Evolutionary conservation across 2,329 filamentous ascomycete genomes (phyloP).

Genomic region (Colletotrichum tanaceti): DNA sequence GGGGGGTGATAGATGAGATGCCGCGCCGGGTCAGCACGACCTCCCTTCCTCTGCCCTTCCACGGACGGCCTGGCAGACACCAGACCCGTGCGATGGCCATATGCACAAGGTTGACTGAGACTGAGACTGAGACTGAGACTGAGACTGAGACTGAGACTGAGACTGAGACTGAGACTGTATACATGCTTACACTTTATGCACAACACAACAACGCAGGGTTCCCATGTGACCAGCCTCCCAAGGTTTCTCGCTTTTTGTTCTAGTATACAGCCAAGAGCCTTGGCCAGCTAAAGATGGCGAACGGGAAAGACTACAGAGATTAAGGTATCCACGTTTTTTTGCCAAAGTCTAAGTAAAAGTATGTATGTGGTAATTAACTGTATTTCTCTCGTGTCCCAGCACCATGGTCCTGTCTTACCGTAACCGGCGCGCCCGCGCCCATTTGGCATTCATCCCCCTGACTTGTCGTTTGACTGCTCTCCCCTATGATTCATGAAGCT

Average conservation of each 20-base stretch:
- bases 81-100: neutral
- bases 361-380: no score
- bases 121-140: no score
- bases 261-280: conserved; percentile 36
- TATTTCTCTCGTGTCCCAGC: conserved; percentile 26
- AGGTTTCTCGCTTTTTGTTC: conserved; percentile 4
- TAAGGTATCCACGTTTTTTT: neutral
- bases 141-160: no score
- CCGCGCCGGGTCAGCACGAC: conserved; percentile 36
- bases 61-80: neutral
- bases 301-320: neutral
- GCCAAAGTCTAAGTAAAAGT: neutral
- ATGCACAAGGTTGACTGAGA: no score
- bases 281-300: conserved; percentile 25
- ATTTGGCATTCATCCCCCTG: no score
- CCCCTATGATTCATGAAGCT: no score
- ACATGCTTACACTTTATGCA: neutral
- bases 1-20: conserved; percentile 35
- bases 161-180: neutral
- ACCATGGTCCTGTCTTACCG: conserved; percentile 30
- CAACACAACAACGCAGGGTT: conserved; percentile 20
- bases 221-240: conserved; percentile 16
- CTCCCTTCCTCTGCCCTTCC: conserved; percentile 8
- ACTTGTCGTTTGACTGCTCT: neutral
- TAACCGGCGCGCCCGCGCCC: neutral